These are phyloP conservation scores for Wickerhamiella alocasiicola DNA, from an alignment of 805 yeast species.

Conservation along the genomic window DNA sequence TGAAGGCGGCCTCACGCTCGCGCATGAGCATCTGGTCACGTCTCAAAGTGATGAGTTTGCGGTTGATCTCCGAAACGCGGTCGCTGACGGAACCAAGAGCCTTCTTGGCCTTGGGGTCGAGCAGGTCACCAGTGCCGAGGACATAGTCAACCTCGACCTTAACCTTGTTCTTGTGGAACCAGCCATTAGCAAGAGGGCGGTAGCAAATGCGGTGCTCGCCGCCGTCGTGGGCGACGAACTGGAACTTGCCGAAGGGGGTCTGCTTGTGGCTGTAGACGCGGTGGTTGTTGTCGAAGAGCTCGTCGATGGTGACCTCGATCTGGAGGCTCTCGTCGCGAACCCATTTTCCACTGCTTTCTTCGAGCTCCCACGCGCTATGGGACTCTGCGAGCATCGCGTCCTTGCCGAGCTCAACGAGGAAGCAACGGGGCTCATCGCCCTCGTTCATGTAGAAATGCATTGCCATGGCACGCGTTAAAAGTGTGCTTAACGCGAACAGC, in stretches of 20 bases:
- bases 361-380: constrained; percentile 55
- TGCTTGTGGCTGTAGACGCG: constrained; percentile 60
- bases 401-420: constrained; percentile 64
- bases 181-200: constrained; percentile 44
- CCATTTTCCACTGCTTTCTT: constrained; percentile 37
- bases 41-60: constrained; percentile 45
- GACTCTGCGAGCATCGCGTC: constrained; percentile 68
- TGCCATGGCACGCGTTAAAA: constrained; percentile 11
- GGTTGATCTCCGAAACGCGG: constrained; percentile 44
- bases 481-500: constrained; percentile 12
- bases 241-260: constrained; percentile 49
- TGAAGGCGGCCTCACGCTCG: constrained; percentile 57
- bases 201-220: constrained; percentile 83
- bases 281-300: constrained; percentile 73
- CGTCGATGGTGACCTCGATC: constrained; percentile 61
- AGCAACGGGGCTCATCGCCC: constrained; percentile 61
- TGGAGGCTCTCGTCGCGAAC: constrained; percentile 41
- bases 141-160: constrained; percentile 65
- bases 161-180: constrained; percentile 48
- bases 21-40: constrained; percentile 53
- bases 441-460: constrained; percentile 72
- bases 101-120: constrained; percentile 50
- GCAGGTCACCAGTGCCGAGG: constrained; percentile 49
- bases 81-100: constrained; percentile 41
- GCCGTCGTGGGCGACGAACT: constrained; percentile 68